These are phyloP conservation scores for Alternaria gaisen DNA, from an alignment of 2,329 filamentous ascomycete species.

Conservation along the genomic window DNA sequence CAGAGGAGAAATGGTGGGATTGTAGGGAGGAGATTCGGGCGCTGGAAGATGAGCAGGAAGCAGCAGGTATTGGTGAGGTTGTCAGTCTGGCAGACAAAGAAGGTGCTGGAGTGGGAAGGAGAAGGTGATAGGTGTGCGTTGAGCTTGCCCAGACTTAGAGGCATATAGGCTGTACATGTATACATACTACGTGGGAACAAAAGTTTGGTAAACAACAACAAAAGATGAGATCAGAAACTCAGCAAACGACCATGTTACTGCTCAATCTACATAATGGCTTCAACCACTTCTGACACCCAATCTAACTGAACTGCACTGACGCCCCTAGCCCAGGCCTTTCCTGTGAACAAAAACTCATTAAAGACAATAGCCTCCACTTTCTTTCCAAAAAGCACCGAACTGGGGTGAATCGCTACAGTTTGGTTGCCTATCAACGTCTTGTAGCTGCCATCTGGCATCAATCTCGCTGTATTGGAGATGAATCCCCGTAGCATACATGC, in stretches of 20 bases:
- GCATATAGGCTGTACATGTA: neutral
- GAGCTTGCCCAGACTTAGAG: neutral
- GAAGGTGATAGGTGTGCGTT: slow-evolving; percentile 33
- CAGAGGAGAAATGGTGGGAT: slow-evolving; percentile 99
- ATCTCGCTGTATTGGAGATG: slow-evolving; percentile 66
- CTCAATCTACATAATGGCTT: slow-evolving; percentile 34
- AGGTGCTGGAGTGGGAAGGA: slow-evolving; percentile 50
- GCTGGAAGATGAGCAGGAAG: slow-evolving; percentile 95
- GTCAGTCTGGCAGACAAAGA: slow-evolving; percentile 81
- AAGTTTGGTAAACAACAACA: neutral
- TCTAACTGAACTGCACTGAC: slow-evolving; percentile 70
- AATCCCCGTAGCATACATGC: slow-evolving; percentile 68
- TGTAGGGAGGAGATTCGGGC: slow-evolving; percentile 90
- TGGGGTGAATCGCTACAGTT: slow-evolving; percentile 69
- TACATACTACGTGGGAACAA: neutral
- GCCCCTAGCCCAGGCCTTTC: slow-evolving; percentile 68
- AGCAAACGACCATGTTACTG: neutral
- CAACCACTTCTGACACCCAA: slow-evolving; percentile 66
- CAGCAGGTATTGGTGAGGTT: slow-evolving; percentile 92
- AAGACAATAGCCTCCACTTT: slow-evolving; percentile 70
- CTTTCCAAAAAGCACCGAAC: slow-evolving; percentile 65
- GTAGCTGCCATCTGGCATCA: slow-evolving; percentile 69
- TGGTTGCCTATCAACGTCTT: slow-evolving; percentile 69
- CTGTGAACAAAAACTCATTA: slow-evolving; percentile 72
- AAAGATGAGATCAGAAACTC: neutral